Percentiles rank a stretch among this genome's conserved stretches.
phyloP scores from a whole-genome alignment of 1,284 basidiomycete species.

The Austroboletus niveus region DNA sequence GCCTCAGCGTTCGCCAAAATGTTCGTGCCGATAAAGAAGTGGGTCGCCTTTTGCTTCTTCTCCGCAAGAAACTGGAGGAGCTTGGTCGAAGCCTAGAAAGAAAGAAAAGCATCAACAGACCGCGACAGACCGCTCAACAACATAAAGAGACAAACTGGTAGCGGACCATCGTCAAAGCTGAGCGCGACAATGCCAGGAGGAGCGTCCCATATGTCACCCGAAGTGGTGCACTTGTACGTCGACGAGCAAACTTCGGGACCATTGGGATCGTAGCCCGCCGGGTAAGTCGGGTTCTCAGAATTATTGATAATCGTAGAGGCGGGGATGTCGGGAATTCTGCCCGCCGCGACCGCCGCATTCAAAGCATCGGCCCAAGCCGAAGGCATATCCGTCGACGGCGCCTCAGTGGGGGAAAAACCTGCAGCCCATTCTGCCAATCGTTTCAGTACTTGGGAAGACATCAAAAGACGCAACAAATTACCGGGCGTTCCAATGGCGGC shows the following conservation, averaged over 20 bases:
- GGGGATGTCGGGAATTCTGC: constrained; percentile 72
- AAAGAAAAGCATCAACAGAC: constrained; percentile 6
- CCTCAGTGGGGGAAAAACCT: constrained; percentile 47
- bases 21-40: constrained; percentile 81
- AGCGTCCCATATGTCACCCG: constrained; percentile 69
- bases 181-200: constrained; percentile 58
- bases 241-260: constrained; percentile 60
- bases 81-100: constrained; percentile 18
- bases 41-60: constrained; percentile 67
- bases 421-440: constrained; percentile 52
- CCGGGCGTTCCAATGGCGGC: constrained; percentile 57
- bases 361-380: constrained; percentile 67
- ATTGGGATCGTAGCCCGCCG: constrained; percentile 50
- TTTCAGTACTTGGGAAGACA: background rate
- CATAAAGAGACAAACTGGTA: constrained; percentile 42
- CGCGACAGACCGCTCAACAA: constrained; percentile 34
- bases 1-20: constrained; percentile 55
- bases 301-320: constrained; percentile 38
- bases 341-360: constrained; percentile 58
- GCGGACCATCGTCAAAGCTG: constrained; percentile 81
- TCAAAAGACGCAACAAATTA: constrained; percentile 30
- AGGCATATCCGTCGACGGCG: constrained; percentile 50
- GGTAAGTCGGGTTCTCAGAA: constrained; percentile 54
- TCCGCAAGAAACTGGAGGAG: constrained; percentile 58
- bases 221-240: constrained; percentile 59